Evolutionary conservation across 2,329 filamentous ascomycete species (phyloP), one percentile per base, ranked within the genome.

Genomic region (Curvularia sp.): DNA sequence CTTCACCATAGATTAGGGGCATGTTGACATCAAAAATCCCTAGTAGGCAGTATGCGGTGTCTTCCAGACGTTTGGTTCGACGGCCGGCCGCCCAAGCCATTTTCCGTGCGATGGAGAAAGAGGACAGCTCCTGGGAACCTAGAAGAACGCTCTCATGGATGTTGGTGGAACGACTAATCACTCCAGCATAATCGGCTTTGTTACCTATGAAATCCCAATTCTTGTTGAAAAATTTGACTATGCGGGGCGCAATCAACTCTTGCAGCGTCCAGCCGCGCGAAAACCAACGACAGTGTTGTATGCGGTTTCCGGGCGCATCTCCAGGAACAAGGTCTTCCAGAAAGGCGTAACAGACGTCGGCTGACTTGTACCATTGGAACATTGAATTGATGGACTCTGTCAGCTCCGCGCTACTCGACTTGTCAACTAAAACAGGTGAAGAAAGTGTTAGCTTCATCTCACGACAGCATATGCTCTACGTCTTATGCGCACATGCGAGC

Each of bases 1-100:
- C 69, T 56, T 72, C 73, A 2, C 71, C 72, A 52, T 75, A 75
- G 2, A 71, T 51, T 24, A 71, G 49, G 1, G 69, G 61, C 59
- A 75, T 72, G 38, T 65, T 59, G 4, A 71, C 50, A 15, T 57
- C 61, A 8, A 68, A 68, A 0, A 67, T 54, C 1, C 64, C 66
- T 3, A 68, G 54, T 0, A 68, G 52, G n/a, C 51, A 52, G 18
- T 68, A 68, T 10, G 58, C 56, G 2, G 31, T 20, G 15, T 68
- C 64, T 43, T 71, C 68, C 49, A 56, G 44, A 1, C 54, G 49
- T 13, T 54, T 71, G 0, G 71, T 71, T 12, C 59, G 5, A 9
- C 73, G 62, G 4, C 30, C 35, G 0, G 44, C 41, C 9, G 65
- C 65, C 70, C 69, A 72, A 1, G 57, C 56, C 35, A 71, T 57